phyloP scores from a whole-genome alignment of 2,329 filamentous ascomycete genomes.

The Myriangium duriaei region DNA sequence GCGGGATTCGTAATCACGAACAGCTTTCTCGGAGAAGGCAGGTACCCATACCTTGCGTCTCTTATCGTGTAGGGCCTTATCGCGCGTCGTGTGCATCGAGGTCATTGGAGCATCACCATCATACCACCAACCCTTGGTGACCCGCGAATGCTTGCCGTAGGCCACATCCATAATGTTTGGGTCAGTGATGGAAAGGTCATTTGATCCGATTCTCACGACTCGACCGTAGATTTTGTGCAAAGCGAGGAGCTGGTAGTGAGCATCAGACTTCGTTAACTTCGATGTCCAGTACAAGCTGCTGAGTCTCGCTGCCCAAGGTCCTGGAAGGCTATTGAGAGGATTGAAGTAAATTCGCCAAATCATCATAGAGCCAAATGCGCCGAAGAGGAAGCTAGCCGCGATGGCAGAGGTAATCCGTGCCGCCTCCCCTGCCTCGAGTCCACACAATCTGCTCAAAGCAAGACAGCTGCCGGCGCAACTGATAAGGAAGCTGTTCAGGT shows the following conservation, averaged over 20 bases:
- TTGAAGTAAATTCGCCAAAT: constrained; percentile 26
- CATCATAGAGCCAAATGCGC: constrained; percentile 22
- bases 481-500: constrained; percentile 15
- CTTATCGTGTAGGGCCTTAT: constrained; percentile 25
- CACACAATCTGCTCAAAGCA: constrained; percentile 11
- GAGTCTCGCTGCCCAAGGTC: constrained; percentile 23
- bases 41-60: constrained; percentile 29
- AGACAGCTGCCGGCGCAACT: constrained; percentile 12
- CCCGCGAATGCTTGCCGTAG: constrained; percentile 27
- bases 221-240: constrained; percentile 25
- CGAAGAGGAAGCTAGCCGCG: constrained; percentile 14
- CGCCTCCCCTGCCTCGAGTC: neutral
- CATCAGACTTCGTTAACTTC: constrained; percentile 17
- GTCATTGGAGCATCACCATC: constrained; percentile 21
- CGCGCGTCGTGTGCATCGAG: constrained; percentile 29
- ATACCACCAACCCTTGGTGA: constrained; percentile 32
- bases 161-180: constrained; percentile 26
- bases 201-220: constrained; percentile 25
- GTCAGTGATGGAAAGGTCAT: constrained; percentile 25
- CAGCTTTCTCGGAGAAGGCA: constrained; percentile 29
- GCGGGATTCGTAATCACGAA: constrained; percentile 30
- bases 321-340: constrained; percentile 23
- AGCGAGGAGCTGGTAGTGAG: constrained; percentile 17
- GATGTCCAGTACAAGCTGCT: constrained; percentile 20
- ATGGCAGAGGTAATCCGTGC: constrained; percentile 8